phyloP scores from a whole-genome alignment of 169 alveolate genomes.

The Eimeria necatrix region DNA sequence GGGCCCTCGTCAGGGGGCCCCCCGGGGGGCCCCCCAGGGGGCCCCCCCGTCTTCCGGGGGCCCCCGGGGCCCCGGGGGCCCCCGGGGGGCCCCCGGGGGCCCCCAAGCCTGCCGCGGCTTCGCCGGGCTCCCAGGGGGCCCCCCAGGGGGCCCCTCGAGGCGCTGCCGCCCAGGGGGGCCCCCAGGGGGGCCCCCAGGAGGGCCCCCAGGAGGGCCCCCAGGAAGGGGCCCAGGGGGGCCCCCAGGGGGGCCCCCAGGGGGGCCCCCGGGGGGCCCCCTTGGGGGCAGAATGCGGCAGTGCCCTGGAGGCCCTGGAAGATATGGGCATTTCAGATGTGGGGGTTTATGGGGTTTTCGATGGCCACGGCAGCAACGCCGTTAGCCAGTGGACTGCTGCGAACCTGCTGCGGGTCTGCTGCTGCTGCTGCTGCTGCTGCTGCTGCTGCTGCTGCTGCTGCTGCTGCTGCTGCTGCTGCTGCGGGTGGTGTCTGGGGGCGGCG shows the following conservation, averaged over 20 bases:
- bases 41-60: no score
- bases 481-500: background rate
- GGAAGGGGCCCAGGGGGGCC: background rate
- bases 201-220: no score
- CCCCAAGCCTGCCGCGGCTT: no score
- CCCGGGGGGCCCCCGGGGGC: no score
- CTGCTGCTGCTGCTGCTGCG: background rate
- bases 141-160: no score
- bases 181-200: no score
- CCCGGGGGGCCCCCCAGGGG: no score
- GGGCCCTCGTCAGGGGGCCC: background rate
- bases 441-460: background rate
- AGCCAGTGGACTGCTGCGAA: slow-evolving; percentile 86
- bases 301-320: background rate
- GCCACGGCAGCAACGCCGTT: slow-evolving; percentile 98
- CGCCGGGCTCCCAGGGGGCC: no score
- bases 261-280: no score
- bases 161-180: no score
- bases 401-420: slow-evolving; percentile 65
- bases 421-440: background rate
- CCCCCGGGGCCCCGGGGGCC: no score
- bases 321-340: background rate
- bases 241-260: no score
- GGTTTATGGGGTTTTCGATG: slow-evolving; percentile 98
- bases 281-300: background rate